Percentiles rank a stretch among this genome's conserved stretches.
Evolutionary conservation across 306 rosid species (phyloP).

Genomic region (Inga laurina): DNA sequence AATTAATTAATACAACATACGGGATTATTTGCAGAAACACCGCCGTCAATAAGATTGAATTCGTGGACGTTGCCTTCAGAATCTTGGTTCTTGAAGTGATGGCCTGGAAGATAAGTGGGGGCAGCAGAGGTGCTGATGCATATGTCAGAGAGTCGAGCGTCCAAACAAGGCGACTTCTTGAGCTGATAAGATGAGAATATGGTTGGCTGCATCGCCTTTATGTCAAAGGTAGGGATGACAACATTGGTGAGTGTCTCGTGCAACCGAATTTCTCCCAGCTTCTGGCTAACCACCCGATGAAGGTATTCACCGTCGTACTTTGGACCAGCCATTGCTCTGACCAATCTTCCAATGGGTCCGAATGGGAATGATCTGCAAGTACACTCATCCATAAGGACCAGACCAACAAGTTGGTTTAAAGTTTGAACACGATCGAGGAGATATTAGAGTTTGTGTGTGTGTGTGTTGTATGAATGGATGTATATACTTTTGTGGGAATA

Average conservation of each 20-base stretch:
- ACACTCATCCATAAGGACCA: not conserved
- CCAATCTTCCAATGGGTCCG: constrained; percentile 20
- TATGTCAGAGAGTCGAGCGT: constrained; percentile 46
- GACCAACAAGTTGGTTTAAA: not conserved
- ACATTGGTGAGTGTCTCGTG: constrained; percentile 65
- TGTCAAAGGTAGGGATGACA: constrained; percentile 67
- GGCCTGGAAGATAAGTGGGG: constrained; percentile 45
- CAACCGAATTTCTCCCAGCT: constrained; percentile 57
- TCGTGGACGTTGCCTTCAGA: constrained; percentile 26
- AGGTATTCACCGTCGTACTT: constrained; percentile 76
- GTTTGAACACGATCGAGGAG: not conserved
- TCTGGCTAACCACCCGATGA: constrained; percentile 48
- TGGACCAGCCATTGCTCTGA: constrained; percentile 60
- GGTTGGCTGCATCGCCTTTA: constrained; percentile 57
- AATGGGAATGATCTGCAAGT: constrained; percentile 14
- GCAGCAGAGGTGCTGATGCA: constrained; percentile 52
- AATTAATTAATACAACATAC: constrained; percentile 7
- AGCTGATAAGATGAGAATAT: constrained; percentile 59
- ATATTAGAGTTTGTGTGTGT: not conserved
- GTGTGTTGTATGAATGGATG: no score
- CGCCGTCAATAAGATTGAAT: constrained; percentile 55
- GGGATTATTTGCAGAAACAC: constrained; percentile 51
- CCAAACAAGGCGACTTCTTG: constrained; percentile 24
- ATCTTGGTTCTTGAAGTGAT: constrained; percentile 39
- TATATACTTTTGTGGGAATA: constrained; percentile 51